Base-by-base conservation (phyloP, 2,329 filamentous ascomycete genomes). In the Colletotrichum godetiae region DNA sequence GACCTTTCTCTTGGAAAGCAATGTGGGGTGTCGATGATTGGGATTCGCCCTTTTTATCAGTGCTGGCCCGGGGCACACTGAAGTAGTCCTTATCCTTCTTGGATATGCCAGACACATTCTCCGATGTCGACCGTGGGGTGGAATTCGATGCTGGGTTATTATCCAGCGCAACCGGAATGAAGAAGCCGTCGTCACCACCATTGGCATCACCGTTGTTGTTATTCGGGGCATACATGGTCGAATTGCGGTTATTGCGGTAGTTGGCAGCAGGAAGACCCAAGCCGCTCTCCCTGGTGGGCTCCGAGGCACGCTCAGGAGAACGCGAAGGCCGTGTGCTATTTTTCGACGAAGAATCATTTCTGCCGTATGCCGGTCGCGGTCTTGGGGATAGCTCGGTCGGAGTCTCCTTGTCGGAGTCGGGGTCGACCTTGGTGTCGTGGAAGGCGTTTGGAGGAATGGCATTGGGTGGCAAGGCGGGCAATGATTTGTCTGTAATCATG, bases 391-490 rank as follows among this genome's bases (percentile, higher is more conserved):
- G 84, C 77, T 95, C 93, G 57, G 90, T 92, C 3, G 92, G 92
- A 7, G 89, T 91, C 74, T 93, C 91, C 35, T 65, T 65, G 37
- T 89, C 90, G 75, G 93, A 89, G 61, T 88, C 84, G 42, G 86
- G 81, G 58, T 92, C 82, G 82, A 87, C 82, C 84, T 92, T 80
- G 80, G 91, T 79, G 82, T 87, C 81, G 86, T 90, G 89, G 78
- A 92, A 93, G 4, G 89, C 87, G 75, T 88, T 90, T 53, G 89
- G 88, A 46, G 90, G 87, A 37, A 91, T 87, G 35, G 92, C 93
- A 77, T 91, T 94, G 6, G 94, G 93, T 35, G 96, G 97, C 29
- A 98, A 88, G 31, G 97, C 97, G 24, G 97, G 97, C 46, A 99
- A 86, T 7, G 95, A 97, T 82, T 98, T 98, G 81, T 99, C 96